A percentile compares a stretch with the other conserved stretches of the same genome.
Evolutionary conservation across 192 early-diverging fungal species (phyloP).

Genomic region (Nowakowskiella sp.): DNA sequence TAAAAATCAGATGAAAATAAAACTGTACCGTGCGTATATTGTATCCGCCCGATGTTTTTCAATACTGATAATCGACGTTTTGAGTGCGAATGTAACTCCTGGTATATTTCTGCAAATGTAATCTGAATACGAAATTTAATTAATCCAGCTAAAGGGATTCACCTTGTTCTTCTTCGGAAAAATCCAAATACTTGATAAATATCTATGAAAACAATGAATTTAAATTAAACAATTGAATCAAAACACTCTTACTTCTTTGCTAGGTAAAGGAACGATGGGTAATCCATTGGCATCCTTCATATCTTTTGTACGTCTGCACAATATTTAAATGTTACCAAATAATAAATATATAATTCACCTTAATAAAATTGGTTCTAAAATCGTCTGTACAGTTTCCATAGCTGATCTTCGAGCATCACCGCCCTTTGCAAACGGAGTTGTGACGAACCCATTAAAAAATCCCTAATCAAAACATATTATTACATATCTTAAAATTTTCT

Average conservation of each 20-base stretch:
- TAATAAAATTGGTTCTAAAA: no score
- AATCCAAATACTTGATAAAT: slow-evolving; percentile 19
- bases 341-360: no score
- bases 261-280: slow-evolving; percentile 66
- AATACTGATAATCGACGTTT: slow-evolving; percentile 1
- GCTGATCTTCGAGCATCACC: no score
- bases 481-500: no score
- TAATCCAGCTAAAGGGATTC: no score
- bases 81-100: not conserved
- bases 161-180: slow-evolving; percentile 22
- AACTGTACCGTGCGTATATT: not conserved
- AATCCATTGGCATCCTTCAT: slow-evolving; percentile 53
- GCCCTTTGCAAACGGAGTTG: slow-evolving; percentile 61
- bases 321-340: slow-evolving; percentile 19
- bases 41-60: not conserved
- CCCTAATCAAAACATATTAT: no score
- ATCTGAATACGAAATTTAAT: no score
- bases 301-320: slow-evolving; percentile 70
- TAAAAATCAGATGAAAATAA: slow-evolving; percentile 4
- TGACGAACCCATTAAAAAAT: slow-evolving; percentile 74
- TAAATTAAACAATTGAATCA: not conserved
- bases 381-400: no score
- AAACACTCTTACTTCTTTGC: slow-evolving; percentile 22
- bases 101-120: slow-evolving; percentile 31
- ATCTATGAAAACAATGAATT: not conserved